These are phyloP conservation scores for Solanum appendiculatum DNA, from an alignment of 257 asterid genomes.

Conservation along the genomic window DNA sequence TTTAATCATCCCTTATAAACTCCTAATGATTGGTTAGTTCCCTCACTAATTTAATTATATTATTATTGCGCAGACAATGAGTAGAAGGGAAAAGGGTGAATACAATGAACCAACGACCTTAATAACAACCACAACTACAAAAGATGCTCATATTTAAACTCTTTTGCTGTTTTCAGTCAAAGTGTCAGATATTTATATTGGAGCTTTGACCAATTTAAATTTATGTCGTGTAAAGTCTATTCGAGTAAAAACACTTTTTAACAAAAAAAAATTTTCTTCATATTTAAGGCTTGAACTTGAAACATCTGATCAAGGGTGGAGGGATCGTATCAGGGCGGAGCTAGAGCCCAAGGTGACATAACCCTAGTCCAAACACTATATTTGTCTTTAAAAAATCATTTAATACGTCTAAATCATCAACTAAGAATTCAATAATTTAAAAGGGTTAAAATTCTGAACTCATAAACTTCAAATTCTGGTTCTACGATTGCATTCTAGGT, in stretches of 20 bases:
- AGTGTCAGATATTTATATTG: not conserved
- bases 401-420: too few relatives aligned
- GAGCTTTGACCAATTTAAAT: not conserved
- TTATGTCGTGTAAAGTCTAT: not conserved
- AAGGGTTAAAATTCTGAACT: too few relatives aligned
- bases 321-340: not conserved
- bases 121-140: constrained; percentile 39
- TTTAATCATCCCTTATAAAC: constrained; percentile 26
- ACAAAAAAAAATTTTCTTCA: not conserved
- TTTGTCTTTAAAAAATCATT: not conserved
- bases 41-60: constrained; percentile 23
- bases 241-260: not conserved
- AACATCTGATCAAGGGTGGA: not conserved
- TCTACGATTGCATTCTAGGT: rapidly evolving
- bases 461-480: not conserved
- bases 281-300: not conserved
- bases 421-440: too few relatives aligned
- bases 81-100: constrained; percentile 13
- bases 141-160: constrained; percentile 32
- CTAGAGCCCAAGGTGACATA: not conserved
- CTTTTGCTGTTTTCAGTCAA: not conserved
- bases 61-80: constrained; percentile 1
- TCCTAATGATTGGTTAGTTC: constrained; percentile 62
- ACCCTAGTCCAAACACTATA: not conserved
- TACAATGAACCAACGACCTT: constrained; percentile 22